A percentile compares a stretch with the other conserved stretches of the same genome.
These are phyloP conservation scores for Pseudocercospora pini-densiflorae DNA, from an alignment of 2,329 filamentous ascomycete species.

Conservation along the genomic window DNA sequence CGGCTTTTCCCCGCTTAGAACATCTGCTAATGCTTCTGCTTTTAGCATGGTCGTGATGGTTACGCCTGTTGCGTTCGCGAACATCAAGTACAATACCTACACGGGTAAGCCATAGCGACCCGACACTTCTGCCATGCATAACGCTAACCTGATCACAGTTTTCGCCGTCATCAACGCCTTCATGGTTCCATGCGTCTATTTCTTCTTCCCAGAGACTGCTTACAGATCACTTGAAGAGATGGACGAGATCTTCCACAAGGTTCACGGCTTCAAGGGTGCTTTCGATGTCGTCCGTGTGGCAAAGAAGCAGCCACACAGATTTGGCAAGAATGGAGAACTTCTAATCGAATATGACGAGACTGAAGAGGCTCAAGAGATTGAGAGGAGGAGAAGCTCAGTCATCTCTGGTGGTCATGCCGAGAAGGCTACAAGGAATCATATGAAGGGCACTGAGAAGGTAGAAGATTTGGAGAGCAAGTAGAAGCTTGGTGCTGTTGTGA, in stretches of 20 bases:
- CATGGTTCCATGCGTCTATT: conserved; percentile 55
- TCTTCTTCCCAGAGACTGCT: conserved; percentile 57
- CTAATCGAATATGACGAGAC: conserved; percentile 57
- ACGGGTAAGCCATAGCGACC: conserved; percentile 43
- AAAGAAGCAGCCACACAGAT: conserved; percentile 57
- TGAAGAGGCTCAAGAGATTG: conserved; percentile 32
- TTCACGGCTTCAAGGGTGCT: conserved; percentile 54
- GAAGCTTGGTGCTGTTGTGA: not conserved
- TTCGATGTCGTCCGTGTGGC: conserved; percentile 59
- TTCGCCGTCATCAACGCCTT: conserved; percentile 67
- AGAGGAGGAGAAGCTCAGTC: conserved; percentile 33
- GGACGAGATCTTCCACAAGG: conserved; percentile 57
- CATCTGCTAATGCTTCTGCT: too few relatives aligned
- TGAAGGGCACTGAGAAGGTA: conserved; percentile 13
- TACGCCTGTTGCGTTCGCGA: conserved; percentile 61
- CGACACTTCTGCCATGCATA: not conserved
- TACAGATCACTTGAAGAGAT: conserved; percentile 69
- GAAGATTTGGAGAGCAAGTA: conserved; percentile 19
- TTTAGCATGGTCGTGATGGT: conserved; percentile 55
- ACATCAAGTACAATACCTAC: conserved; percentile 65
- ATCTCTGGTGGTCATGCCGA: conserved; percentile 10
- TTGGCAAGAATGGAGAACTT: conserved; percentile 62
- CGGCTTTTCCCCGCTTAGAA: too few relatives aligned
- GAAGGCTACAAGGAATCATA: conserved; percentile 1
- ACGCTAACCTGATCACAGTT: conserved; percentile 37